These are phyloP conservation scores for Fistulifera pelliculosa DNA, from an alignment of 108 stramenopile species.

Conservation along the genomic window DNA sequence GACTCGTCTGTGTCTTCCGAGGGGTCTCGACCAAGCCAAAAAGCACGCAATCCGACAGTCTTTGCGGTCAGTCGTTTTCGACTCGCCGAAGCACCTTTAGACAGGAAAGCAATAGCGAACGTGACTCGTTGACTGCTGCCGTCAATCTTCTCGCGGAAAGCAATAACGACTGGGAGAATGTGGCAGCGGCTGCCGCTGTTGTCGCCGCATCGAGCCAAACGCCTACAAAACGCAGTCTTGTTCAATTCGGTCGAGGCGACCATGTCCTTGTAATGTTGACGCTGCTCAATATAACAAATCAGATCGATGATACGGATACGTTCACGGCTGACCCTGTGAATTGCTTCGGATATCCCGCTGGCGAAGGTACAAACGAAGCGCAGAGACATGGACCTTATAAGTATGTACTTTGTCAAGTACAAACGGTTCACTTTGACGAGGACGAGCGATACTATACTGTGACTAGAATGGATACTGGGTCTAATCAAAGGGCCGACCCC, in stretches of 20 bases:
- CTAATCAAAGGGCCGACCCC: conserved; percentile 54
- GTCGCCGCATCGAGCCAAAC: conserved; percentile 19
- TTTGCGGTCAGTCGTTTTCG: too few species aligned
- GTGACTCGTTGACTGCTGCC: conserved; percentile 5
- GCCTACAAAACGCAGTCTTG: conserved; percentile 6
- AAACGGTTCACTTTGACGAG: conserved; percentile 60
- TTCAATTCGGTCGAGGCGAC: conserved; percentile 31
- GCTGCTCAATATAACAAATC: conserved; percentile 40
- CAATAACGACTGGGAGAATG: conserved; percentile 28
- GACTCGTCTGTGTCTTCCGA: too few species aligned
- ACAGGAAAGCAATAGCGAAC: too few species aligned
- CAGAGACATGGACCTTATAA: conserved; percentile 54
- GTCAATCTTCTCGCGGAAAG: conserved; percentile 15
- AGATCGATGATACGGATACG: conserved; percentile 18
- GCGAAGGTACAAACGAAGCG: conserved; percentile 32
- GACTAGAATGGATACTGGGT: conserved; percentile 40
- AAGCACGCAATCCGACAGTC: too few species aligned
- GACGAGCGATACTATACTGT: conserved; percentile 68
- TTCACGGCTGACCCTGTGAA: conserved; percentile 44
- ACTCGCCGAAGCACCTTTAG: too few species aligned
- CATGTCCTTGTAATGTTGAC: conserved; percentile 32
- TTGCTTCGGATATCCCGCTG: conserved; percentile 46
- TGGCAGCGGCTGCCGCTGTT: conserved; percentile 36
- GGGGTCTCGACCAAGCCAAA: too few species aligned
- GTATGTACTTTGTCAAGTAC: conserved; percentile 52